Evolutionary conservation across 805 yeast genomes (phyloP), one percentile per base, ranked within the genome.

Genomic region (Metschnikowia reukaufii): DNA sequence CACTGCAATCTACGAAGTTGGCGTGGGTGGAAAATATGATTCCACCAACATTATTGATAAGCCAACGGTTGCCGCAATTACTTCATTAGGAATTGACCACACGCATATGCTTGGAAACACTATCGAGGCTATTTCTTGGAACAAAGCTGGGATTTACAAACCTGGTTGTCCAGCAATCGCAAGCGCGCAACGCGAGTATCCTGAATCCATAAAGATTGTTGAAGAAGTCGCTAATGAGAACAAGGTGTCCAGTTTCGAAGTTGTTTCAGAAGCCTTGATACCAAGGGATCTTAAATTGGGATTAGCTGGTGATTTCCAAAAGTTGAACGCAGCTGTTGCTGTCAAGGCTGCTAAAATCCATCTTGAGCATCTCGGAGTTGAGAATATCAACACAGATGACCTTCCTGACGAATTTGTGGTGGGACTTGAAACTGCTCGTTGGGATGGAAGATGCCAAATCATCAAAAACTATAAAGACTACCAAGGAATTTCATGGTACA

Each of bases 401-500:
- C 65, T 84, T 34, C 86, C 87, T 0, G 70, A 66, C 12, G 66
- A 70, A 52, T 79, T 84, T 47, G 51, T 71, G 4, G 55, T 57
- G 13, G 97, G 97, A 2, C 71, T 92, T 32, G 80, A 74, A 42
- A 48, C 66, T 2, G 86, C 96, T 1, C 68, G 74, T 37, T 94
- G 98, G 97, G 94, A 94, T n/a, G 99, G 99, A 0, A 75, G 99
- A 56, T 92, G 98, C 58, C 97, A 95, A 67, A 74, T 81, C 1
- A 65, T 88, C 25, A 75, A 70, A 19, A 70, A 72, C 20, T 66
- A 68, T 13, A 68, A 71, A 19, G 70, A 63, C 2, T 67, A 55
- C 50, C 68, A 63, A 34, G 63, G 67, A 2, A 66, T 84, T 15
- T 78, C 77, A n/a, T 94, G 97, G 96, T 83, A 69, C 53, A 67